Base-by-base conservation (phyloP, 768 basidiomycete species). In the Hydnomerulius pinastri region DNA sequence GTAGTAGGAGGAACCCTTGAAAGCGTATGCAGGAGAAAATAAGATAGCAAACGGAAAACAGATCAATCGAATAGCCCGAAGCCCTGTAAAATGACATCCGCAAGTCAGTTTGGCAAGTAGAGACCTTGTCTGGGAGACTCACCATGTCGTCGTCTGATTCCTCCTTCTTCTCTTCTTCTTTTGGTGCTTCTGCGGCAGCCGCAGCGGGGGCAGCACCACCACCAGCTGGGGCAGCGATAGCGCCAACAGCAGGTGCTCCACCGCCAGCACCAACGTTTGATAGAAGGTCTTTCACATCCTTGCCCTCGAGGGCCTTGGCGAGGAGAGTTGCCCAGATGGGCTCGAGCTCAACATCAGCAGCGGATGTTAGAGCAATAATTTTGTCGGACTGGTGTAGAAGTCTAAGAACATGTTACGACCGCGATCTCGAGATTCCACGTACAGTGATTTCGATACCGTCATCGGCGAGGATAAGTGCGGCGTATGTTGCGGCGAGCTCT, bases 301-400 rank as follows among this genome's bases (percentile, higher is more conserved):
- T 97, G 65, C 95, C 96, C 75, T 96, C 94, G 46, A 99, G 86
- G 29, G 97, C 96, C 73, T 97, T 98, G 55, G 96, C 90, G 67
- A 99, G 91, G 63, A 99, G 88, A 12, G 87, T 74, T 51, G 94
- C 94, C 97, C 97, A 98, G 78, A 99, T 98, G 50, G 95, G 82
- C 74, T 98, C 97, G 53, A 97, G 65, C 21, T 97, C 94, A 56
- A 92, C 77, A 50, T 75, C 74, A 46, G 96, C 97, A 47, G 92
- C 95, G 49, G 68, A 71, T 62, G 90, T 92, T 68, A 98, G 71
- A n/a, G 92, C 77, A 62, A 77, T 52, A 69, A 99, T 90, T 79
- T 97, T 98, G 71, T 98, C 97, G 53, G 92, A 70, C 95, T 98
- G 51, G 20, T 55, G 53, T 13, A n/a, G n/a, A n/a, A n/a, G n/a